phyloP scores from a whole-genome alignment of 441 rosid genomes.

The Populus hybrid region DNA sequence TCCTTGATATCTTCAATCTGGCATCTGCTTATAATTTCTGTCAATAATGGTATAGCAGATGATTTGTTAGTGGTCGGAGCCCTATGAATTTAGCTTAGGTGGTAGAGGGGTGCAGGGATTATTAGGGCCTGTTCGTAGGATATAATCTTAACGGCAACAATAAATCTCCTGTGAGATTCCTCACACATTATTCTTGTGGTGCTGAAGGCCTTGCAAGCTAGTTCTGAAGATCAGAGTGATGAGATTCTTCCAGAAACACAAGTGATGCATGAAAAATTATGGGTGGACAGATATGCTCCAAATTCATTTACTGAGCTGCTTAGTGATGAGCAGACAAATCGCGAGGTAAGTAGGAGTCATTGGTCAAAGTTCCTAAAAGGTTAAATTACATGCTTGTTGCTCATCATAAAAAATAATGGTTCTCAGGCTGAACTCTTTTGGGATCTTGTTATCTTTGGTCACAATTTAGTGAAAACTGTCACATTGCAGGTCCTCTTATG shows the following conservation, averaged over 20 bases:
- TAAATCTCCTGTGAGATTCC: constrained; percentile 2
- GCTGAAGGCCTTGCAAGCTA: constrained; percentile 72
- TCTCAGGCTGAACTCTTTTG: not conserved
- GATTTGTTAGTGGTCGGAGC: not conserved
- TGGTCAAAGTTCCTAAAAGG: constrained; percentile 12
- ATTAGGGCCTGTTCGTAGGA: not conserved
- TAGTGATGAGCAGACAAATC: constrained; percentile 97
- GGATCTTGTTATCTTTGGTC: constrained; percentile 16
- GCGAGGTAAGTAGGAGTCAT: constrained; percentile 56
- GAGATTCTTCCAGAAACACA: constrained; percentile 41
- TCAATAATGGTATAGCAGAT: not conserved
- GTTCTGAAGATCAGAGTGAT: constrained; percentile 54
- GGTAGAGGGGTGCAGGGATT: not conserved
- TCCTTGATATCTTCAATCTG: not conserved
- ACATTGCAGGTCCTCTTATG: constrained; percentile 80
- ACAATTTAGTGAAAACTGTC: constrained; percentile 16
- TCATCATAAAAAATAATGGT: not conserved
- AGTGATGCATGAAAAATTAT: constrained; percentile 61
- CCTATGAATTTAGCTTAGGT: not conserved
- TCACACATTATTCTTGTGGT: constrained; percentile 22
- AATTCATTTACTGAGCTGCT: constrained; percentile 95
- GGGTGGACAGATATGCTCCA: constrained; percentile 98
- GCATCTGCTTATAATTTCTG: not conserved
- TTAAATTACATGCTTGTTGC: not conserved
- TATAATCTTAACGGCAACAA: not conserved